phyloP scores from a whole-genome alignment of 176 grass and related monocot genomes.

The Microstegium vimineum region DNA sequence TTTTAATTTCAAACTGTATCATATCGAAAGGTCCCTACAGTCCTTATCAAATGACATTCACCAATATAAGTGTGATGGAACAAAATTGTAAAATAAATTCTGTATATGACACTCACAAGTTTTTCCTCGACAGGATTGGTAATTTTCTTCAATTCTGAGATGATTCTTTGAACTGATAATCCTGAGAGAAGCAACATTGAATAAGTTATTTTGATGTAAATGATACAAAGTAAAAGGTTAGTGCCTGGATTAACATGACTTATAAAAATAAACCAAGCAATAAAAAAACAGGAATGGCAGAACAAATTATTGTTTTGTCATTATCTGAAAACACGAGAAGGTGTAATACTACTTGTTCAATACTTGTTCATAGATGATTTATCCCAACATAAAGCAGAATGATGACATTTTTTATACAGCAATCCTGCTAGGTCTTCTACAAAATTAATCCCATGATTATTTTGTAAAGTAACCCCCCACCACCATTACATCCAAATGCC shows the following conservation, averaged over 20 bases:
- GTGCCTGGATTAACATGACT: neutral
- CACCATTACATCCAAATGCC: slow-evolving; percentile 8
- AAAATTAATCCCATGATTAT: neutral
- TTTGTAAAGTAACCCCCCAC: neutral
- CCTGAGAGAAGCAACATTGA: slow-evolving; percentile 17
- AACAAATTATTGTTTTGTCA: neutral
- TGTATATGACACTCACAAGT: slow-evolving; percentile 40
- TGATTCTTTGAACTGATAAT: slow-evolving; percentile 35
- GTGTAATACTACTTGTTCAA: neutral
- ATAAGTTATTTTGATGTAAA: slow-evolving; percentile 24
- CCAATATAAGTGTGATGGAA: neutral
- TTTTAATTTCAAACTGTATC: neutral
- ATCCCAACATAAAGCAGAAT: neutral
- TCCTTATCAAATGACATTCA: slow-evolving; percentile 12
- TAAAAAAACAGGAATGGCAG: neutral
- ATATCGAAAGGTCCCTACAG: neutral
- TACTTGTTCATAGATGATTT: too few species aligned
- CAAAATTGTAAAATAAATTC: slow-evolving; percentile 1
- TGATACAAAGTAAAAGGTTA: neutral
- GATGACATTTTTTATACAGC: neutral
- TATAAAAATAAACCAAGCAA: neutral
- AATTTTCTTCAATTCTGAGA: slow-evolving; percentile 28
- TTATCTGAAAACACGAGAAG: slow-evolving; percentile 9
- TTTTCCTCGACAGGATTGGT: slow-evolving; percentile 19
- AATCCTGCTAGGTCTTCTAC: neutral